These are phyloP conservation scores for Pezicula radicicola DNA, from an alignment of 2,329 filamentous ascomycete genomes.

Conservation along the genomic window DNA sequence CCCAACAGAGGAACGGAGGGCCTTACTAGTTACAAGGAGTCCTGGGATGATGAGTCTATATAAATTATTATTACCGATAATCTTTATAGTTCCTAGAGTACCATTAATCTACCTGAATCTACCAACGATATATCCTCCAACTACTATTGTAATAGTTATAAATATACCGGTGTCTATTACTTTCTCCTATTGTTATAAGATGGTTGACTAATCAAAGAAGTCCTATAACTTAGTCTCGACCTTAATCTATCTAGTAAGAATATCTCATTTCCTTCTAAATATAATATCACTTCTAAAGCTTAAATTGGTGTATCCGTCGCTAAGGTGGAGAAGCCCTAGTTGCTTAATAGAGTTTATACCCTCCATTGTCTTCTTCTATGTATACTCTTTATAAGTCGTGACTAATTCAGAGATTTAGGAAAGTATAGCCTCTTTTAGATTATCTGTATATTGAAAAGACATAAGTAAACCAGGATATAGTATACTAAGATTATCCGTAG, in stretches of 20 bases:
- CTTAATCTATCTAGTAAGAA: constrained; percentile 79
- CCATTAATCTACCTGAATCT: constrained; percentile 89
- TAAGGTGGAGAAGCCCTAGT: constrained; percentile 85
- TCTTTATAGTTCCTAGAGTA: constrained; percentile 73
- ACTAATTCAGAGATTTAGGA: constrained; percentile 81
- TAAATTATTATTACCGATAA: constrained; percentile 79
- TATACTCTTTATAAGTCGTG: constrained; percentile 76
- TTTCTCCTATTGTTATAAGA: constrained; percentile 92
- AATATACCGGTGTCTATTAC: constrained; percentile 92
- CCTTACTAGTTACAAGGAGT: constrained; percentile 74
- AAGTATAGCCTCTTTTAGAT: constrained; percentile 88
- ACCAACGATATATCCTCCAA: constrained; percentile 78
- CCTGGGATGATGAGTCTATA: constrained; percentile 79
- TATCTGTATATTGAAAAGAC: constrained; percentile 90
- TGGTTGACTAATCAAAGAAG: constrained; percentile 82
- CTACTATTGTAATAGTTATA: constrained; percentile 81
- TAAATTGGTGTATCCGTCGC: constrained; percentile 80
- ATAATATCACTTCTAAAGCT: constrained; percentile 90
- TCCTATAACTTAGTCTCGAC: constrained; percentile 86
- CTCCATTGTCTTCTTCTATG: constrained; percentile 70
- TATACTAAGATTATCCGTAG: constrained; percentile 75
- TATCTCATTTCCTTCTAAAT: constrained; percentile 83
- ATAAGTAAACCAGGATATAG: constrained; percentile 82
- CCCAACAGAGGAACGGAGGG: constrained; percentile 6
- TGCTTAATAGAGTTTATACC: constrained; percentile 88